Conservation (phyloP, 2,329 filamentous ascomycete genomes). For the Aspergillus felis region DNA sequence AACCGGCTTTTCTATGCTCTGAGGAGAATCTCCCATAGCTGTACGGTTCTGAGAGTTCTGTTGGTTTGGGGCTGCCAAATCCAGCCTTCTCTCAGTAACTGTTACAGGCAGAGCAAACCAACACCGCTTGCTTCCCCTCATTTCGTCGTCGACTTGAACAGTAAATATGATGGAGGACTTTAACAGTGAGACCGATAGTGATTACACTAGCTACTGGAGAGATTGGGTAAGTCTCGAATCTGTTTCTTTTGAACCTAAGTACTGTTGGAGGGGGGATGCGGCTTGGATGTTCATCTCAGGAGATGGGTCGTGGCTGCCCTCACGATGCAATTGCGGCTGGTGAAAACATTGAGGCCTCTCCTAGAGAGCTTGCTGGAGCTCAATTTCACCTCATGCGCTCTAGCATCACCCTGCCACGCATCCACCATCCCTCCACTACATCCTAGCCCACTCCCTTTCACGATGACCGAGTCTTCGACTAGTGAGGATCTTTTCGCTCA, state of each 20-base stretch:
- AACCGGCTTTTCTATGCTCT: slow-evolving; percentile 11
- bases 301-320: slow-evolving; percentile 6
- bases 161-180: slow-evolving; percentile 79
- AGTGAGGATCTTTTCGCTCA: neutral
- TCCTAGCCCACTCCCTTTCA: neutral
- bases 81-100: slow-evolving; percentile 22
- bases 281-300: slow-evolving; percentile 3
- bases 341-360: neutral
- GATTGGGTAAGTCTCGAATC: slow-evolving; percentile 79
- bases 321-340: slow-evolving; percentile 9
- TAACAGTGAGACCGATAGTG: slow-evolving; percentile 94
- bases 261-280: slow-evolving; percentile 7
- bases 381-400: neutral
- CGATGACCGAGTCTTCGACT: neutral
- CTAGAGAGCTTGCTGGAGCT: neutral
- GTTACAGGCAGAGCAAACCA: slow-evolving; percentile 18
- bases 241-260: slow-evolving; percentile 6
- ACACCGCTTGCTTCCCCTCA: slow-evolving; percentile 12
- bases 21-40: slow-evolving; percentile 13
- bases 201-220: slow-evolving; percentile 98
- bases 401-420: neutral
- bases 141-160: neutral
- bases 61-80: slow-evolving; percentile 15
- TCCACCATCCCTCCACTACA: neutral
- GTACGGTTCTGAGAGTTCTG: slow-evolving; percentile 21